Percentiles rank a stretch among this genome's conserved stretches.
These are phyloP conservation scores for Kwoniella pini DNA, from an alignment of 768 basidiomycete species.

Conservation along the genomic window DNA sequence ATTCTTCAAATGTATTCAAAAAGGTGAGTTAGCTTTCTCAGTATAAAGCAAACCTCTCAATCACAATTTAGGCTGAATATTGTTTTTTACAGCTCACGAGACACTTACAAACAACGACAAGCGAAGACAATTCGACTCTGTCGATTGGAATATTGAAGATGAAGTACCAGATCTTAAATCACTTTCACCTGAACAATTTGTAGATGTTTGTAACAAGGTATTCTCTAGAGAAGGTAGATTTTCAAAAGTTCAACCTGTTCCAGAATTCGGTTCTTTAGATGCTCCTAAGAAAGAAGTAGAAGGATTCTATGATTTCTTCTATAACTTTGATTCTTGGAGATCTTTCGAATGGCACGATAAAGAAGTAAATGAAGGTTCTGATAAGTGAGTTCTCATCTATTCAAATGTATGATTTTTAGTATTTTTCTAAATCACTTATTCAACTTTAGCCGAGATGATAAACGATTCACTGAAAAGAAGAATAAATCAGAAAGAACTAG, in stretches of 20 bases:
- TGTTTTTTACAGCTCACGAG: slow-evolving; percentile 68
- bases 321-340: slow-evolving; percentile 98
- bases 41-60: too few species aligned
- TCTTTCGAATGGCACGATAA: slow-evolving; percentile 98
- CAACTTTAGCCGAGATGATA: slow-evolving; percentile 81
- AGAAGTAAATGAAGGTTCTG: slow-evolving; percentile 96
- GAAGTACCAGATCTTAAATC: slow-evolving; percentile 60
- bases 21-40: slow-evolving; percentile 60
- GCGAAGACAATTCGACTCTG: slow-evolving; percentile 93
- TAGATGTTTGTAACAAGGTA: slow-evolving; percentile 72
- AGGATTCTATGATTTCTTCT: slow-evolving; percentile 98
- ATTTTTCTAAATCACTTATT: too few species aligned
- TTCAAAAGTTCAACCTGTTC: slow-evolving; percentile 79
- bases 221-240: slow-evolving; percentile 92
- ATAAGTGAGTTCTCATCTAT: slow-evolving; percentile 83
- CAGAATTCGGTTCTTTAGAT: slow-evolving; percentile 69
- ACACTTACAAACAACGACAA: slow-evolving; percentile 82
- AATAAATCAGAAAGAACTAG: slow-evolving; percentile 96
- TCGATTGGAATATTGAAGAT: slow-evolving; percentile 82
- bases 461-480: slow-evolving; percentile 98
- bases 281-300: slow-evolving; percentile 81
- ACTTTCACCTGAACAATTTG: slow-evolving; percentile 63
- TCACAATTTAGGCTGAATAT: neutral
- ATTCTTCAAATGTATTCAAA: slow-evolving; percentile 99
- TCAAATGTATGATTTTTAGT: too few species aligned